Evolutionary conservation across 23 red algal species (phyloP), one percentile per base, ranked within the genome.

Genomic region (Cyanidioschyzon merolae): DNA sequence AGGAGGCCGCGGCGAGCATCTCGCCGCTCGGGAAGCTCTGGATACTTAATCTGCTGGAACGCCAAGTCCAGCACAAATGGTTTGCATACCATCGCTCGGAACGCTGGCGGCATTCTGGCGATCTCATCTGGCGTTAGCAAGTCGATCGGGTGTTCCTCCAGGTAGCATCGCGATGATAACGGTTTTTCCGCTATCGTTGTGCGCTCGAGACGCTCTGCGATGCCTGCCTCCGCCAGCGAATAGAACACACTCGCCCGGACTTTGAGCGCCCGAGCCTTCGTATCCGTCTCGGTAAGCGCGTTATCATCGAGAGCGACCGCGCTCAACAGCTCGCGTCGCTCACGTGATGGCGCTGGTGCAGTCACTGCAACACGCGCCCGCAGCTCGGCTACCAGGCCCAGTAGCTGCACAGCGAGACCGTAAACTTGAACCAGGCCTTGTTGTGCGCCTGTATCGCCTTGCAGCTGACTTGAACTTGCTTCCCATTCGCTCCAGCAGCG

Each of bases 41-140:
- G 63, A 71, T 71, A 71, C n/a, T 27, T 25, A 7, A 71, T 27
- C 21, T 25, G 12, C n/a, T 71, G n/a, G 7, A 35, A 25, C 12
- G 63, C 63, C 63, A 71, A 27, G 30, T 71, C 63, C n/a, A 71
- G 30, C 32, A 71, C 63, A 27, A 71, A 71, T 27, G 63, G 63
- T 32, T 71, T 71, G 29, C 63, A 32, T 7, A 27, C 7, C 63
- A 71, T 35, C 29, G 63, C 12, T 25, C n/a, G 7, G 12, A 32
- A 32, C 12, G 63, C 21, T 35, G 63, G 63, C 63, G 63, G 63
- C 63, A 71, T 7, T 27, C 63, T 7, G 12, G 30, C 63, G n/a
- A 71, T 35, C 29, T 71, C 63, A 27, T 71, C 63, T 7, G 63
- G 21, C 16, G 32, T 35, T 35, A 71, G 12, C 12, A 17, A 71